These are phyloP conservation scores for Taphrina pruni DNA, from an alignment of 1,139 yeast genomes.

Conservation along the genomic window DNA sequence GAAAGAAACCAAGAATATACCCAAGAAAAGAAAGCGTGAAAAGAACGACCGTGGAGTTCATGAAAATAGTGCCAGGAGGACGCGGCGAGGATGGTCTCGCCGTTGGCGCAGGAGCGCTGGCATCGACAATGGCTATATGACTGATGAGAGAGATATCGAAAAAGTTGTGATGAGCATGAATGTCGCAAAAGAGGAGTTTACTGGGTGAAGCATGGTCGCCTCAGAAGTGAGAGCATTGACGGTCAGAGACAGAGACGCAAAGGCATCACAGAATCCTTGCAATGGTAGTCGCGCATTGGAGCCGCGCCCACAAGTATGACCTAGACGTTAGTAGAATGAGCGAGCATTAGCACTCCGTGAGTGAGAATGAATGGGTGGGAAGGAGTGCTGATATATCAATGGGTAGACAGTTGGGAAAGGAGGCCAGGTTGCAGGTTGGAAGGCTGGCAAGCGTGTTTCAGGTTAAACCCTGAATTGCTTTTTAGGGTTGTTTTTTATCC, in stretches of 20 bases:
- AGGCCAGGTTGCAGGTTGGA: not conserved
- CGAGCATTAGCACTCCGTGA: not conserved
- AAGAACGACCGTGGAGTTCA: not conserved
- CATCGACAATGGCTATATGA: not conserved
- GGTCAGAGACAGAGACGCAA: conserved; percentile 11
- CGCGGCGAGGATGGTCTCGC: conserved; percentile 1
- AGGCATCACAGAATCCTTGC: not conserved
- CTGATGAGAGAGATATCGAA: not conserved
- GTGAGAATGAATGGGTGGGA: not conserved
- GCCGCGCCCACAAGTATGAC: not conserved
- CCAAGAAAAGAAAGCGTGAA: conserved; percentile 1
- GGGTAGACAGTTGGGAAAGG: too few relatives aligned
- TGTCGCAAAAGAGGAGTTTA: conserved; percentile 3
- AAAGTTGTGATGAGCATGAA: conserved; percentile 1
- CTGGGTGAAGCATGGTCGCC: conserved; percentile 7
- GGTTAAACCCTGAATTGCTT: not conserved
- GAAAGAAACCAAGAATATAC: conserved; percentile 7
- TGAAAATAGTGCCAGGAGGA: not conserved
- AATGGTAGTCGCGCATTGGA: not conserved
- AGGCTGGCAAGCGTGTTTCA: not conserved
- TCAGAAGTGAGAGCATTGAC: not conserved
- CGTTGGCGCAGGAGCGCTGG: not conserved
- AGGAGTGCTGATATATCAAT: not conserved
- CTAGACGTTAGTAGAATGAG: conserved; percentile 7
- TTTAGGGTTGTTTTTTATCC: not conserved